Evolutionary conservation across 805 yeast species (phyloP), one percentile per base, ranked within the genome.

Genomic region (Saccharomycopsis amapae): DNA sequence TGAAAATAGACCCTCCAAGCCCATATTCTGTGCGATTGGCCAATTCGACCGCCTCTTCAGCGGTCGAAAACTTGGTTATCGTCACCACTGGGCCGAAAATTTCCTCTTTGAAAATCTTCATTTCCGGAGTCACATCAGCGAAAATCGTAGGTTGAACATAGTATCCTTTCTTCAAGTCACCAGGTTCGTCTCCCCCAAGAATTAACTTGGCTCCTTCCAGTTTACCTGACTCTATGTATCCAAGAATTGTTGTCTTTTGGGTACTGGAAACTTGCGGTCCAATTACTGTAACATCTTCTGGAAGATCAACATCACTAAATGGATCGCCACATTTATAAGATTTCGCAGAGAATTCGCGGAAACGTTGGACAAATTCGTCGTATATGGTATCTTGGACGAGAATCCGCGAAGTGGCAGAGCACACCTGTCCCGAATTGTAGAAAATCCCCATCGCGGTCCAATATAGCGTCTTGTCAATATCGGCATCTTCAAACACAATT

Each of bases 361-460:
- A 67, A 40, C 62, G 65, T 36, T 61, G 59, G 31, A 75, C 58
- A 53, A 75, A 69, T 56, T 71, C 64, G 48, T 76, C 79, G 60
- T 76, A 75, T 48, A 75, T 60, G 13, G 68, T 68, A 49, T 74
- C 78, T 55, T 77, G 81, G 48, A 77, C 66, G 54, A 74, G 75
- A 40, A 76, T 64, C 63, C 81, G 69, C 19, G 81, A 75, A 47
- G 81, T 78, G 45, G 81, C 81, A 41, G 80, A 73, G 62, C 83
- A 77, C 51, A 77, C 78, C 62, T 77, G 81, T 53, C 83, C 83
- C 57, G 76, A 68, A 63, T 77, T 77, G 63, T 65, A 70, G 65
- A 76, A 76, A 51, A 76, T 75, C 57, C 80, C 81, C 50, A 67
- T 57, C 40, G 69, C 72, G 3, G 73, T 72, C 74, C 78, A 75